Conservation (phyloP, 2,329 filamentous ascomycete genomes). For the Xylaria sp. region DNA sequence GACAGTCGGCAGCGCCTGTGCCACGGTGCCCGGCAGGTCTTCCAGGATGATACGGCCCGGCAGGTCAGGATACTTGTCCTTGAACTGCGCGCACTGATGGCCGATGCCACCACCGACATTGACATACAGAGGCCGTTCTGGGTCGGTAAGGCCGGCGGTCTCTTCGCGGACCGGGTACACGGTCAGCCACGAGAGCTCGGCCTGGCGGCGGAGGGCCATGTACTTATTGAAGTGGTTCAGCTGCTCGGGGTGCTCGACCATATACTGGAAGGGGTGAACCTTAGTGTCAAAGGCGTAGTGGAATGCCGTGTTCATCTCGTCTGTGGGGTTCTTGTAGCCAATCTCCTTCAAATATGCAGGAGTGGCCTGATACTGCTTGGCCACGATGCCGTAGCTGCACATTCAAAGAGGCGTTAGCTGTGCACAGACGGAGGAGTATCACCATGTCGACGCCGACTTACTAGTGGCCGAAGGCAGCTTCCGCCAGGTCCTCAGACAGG, state of each 20-base stretch:
- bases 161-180: constrained; percentile 22
- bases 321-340: constrained; percentile 20
- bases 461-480: background rate
- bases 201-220: constrained; percentile 23
- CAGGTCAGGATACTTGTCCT: constrained; percentile 10
- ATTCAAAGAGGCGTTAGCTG: background rate
- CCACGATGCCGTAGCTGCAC: background rate
- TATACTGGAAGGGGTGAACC: constrained; percentile 13
- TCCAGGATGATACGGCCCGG: constrained; percentile 19
- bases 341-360: background rate
- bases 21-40: constrained; percentile 12
- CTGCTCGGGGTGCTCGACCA: constrained; percentile 16
- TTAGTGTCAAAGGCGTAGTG: constrained; percentile 18
- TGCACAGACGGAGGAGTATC: background rate
- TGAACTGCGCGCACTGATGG: constrained; percentile 18
- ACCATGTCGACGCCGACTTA: background rate
- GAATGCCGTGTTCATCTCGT: constrained; percentile 21
- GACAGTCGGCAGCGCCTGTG: constrained; percentile 1
- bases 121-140: constrained; percentile 6
- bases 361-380: background rate
- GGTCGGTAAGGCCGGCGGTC: background rate
- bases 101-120: constrained; percentile 22
- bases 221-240: constrained; percentile 25
- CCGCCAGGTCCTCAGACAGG: background rate
- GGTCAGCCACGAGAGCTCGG: constrained; percentile 20